A percentile compares a stretch with the other conserved stretches of the same genome.
These are phyloP conservation scores for Helicostylum pulchrum DNA, from an alignment of 192 early-diverging fungal genomes.

Conservation along the genomic window DNA sequence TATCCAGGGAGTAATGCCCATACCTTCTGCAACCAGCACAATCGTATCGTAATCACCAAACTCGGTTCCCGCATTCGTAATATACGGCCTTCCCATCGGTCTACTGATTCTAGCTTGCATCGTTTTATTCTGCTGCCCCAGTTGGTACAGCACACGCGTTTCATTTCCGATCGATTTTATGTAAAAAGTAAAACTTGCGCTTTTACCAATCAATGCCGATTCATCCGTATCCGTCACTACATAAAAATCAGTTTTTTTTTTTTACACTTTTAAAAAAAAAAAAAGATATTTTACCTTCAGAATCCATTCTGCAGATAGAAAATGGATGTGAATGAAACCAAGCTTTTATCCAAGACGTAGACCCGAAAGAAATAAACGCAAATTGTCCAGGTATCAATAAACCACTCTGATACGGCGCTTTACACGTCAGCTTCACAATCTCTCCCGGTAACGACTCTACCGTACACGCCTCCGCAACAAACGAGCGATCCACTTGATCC, in stretches of 20 bases:
- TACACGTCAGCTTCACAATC: neutral
- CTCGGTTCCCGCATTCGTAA: neutral
- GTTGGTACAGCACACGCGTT: conserved; percentile 5
- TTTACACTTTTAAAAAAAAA: too few relatives aligned
- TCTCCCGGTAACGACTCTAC: conserved; percentile 8
- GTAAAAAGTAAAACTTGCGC: conserved; percentile 14
- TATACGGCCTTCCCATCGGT: neutral
- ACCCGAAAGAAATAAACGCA: conserved; percentile 12
- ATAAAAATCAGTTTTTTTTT: too few relatives aligned
- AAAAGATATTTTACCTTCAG: neutral
- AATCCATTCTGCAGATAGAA: conserved; percentile 24
- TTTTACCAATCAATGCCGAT: neutral
- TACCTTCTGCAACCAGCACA: conserved; percentile 23
- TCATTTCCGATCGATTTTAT: conserved; percentile 17
- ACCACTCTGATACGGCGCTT: neutral
- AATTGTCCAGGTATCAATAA: conserved; percentile 14
- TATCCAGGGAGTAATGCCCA: conserved; percentile 30
- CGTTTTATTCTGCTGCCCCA: neutral
- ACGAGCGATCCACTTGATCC: conserved; percentile 10
- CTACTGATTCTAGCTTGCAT: conserved; percentile 3
- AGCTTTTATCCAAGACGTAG: neutral
- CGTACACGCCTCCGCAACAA: neutral
- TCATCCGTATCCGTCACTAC: too few relatives aligned
- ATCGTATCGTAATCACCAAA: conserved; percentile 5
- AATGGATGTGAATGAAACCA: conserved; percentile 18